These are phyloP conservation scores for Chloris gayana DNA, from an alignment of 176 grass and related monocot species.

Conservation along the genomic window DNA sequence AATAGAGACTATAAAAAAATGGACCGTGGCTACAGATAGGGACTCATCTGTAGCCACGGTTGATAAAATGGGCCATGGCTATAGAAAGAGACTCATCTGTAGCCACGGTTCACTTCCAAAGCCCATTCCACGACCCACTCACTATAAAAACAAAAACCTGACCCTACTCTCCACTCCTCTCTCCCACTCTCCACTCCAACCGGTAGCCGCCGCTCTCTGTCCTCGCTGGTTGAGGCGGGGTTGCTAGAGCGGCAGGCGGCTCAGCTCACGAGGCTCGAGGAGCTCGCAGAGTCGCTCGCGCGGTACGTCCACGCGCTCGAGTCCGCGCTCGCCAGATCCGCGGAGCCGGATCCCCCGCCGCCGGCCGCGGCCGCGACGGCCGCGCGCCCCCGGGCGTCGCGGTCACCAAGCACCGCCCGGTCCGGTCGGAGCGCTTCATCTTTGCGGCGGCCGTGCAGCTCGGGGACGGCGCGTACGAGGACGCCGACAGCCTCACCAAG, in stretches of 20 bases:
- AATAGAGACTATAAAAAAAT: too few species aligned
- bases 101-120: too few species aligned
- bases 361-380: not conserved
- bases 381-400: conserved; percentile 39
- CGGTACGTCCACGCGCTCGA: conserved; percentile 50
- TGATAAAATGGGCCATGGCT: too few species aligned
- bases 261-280: conserved; percentile 60
- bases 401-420: conserved; percentile 66
- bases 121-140: too few species aligned
- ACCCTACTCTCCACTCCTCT: too few species aligned
- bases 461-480: conserved; percentile 58
- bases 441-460: conserved; percentile 71
- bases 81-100: too few species aligned
- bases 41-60: too few species aligned
- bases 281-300: conserved; percentile 56
- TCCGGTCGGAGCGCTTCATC: conserved; percentile 76
- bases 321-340: conserved; percentile 49
- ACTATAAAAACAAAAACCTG: too few species aligned
- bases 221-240: conserved; percentile 1
- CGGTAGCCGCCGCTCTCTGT: too few species aligned
- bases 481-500: conserved; percentile 71
- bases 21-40: too few species aligned
- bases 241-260: conserved; percentile 51
- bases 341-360: conserved; percentile 32
- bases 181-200: too few species aligned